Percentiles rank a stretch among this genome's conserved stretches.
These are phyloP conservation scores for Oryza meyeriana DNA, from an alignment of 176 grass and related monocot genomes.

Conservation along the genomic window DNA sequence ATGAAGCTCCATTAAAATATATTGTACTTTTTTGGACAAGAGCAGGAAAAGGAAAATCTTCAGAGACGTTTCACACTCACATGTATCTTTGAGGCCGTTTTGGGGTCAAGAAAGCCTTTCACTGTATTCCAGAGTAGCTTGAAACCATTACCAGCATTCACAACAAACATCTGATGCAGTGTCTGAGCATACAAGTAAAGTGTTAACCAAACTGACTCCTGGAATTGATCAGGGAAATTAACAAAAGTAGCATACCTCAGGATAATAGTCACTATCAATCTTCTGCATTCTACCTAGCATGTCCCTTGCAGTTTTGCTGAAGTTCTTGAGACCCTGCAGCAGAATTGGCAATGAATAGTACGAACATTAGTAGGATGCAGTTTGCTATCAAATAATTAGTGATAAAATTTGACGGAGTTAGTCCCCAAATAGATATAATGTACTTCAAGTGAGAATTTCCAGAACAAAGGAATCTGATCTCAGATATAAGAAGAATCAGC, in stretches of 20 bases:
- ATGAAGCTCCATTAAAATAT: constrained; percentile 14
- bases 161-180: constrained; percentile 93
- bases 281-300: constrained; percentile 84
- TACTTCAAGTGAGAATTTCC: neutral
- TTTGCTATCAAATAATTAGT: neutral
- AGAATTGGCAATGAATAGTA: neutral
- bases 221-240: constrained; percentile 4
- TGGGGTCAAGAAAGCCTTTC: constrained; percentile 95
- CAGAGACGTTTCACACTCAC: constrained; percentile 42
- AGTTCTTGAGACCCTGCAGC: constrained; percentile 85
- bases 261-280: constrained; percentile 90
- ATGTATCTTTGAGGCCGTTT: constrained; percentile 93
- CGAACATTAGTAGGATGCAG: neutral
- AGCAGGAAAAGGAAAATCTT: constrained; percentile 4
- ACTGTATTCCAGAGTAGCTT: constrained; percentile 96
- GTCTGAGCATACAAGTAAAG: constrained; percentile 50
- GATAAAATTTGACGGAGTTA: neutral
- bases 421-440: neutral
- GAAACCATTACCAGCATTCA: constrained; percentile 89
- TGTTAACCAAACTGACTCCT: neutral
- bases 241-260: constrained; percentile 58
- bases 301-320: constrained; percentile 89
- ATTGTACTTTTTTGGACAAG: neutral
- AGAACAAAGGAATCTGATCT: neutral
- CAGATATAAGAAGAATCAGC: constrained; percentile 32